Conservation (phyloP, 1,284 basidiomycete genomes). For the Irpex sp. region DNA sequence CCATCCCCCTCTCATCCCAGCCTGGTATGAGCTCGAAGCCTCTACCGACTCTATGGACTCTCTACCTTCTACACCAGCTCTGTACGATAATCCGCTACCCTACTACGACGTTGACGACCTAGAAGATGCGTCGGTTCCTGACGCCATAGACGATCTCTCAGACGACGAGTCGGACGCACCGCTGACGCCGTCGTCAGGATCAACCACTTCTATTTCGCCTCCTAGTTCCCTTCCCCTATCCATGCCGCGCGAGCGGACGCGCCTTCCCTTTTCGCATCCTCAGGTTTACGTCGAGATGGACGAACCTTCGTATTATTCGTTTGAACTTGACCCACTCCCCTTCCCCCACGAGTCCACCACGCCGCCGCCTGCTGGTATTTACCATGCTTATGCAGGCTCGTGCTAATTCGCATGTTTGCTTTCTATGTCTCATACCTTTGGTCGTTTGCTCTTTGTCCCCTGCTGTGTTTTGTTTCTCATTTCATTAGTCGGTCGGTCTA, state of each 20-base stretch:
- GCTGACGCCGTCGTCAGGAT: conserved; percentile 45
- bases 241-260: conserved; percentile 46
- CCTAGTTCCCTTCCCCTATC: conserved; percentile 45
- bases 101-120: conserved; percentile 58
- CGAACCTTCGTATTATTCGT: conserved; percentile 56
- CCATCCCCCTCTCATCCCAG: conserved; percentile 48
- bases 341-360: conserved; percentile 48
- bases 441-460: conserved; percentile 18
- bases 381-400: conserved; percentile 46
- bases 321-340: conserved; percentile 65
- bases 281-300: conserved; percentile 61
- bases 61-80: conserved; percentile 31
- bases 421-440: conserved; percentile 18
- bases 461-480: conserved; percentile 14
- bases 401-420: conserved; percentile 40
- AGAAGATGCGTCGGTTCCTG: conserved; percentile 66
- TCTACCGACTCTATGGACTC: conserved; percentile 32
- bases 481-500: conserved; percentile 8
- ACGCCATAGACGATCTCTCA: conserved; percentile 77
- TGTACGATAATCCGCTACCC: conserved; percentile 55
- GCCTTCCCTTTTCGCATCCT: conserved; percentile 36
- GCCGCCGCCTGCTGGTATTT: conserved; percentile 37
- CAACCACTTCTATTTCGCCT: conserved; percentile 34
- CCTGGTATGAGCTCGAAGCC: conserved; percentile 39
- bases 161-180: conserved; percentile 76